Base-by-base conservation (phyloP, 179 eudicot species). In the Patellifolia procumbens region DNA sequence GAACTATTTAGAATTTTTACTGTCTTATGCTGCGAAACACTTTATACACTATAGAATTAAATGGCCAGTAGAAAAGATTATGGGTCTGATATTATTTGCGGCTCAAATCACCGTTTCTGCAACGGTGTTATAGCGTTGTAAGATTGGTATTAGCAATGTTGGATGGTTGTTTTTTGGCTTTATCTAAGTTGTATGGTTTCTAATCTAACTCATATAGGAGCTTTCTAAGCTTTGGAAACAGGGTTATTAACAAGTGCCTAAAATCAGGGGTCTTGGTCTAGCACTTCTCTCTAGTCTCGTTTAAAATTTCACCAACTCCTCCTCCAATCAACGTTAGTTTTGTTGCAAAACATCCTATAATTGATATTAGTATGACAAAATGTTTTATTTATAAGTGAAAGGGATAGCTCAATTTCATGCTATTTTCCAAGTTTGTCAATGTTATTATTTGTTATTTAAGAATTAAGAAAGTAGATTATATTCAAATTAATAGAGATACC, bases 141-240 rank as follows among this genome's bases (percentile, higher is more conserved):
- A 67, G 26, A 31, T 70, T 70, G 73, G 73, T 29, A 70, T 49
- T 48, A 51, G 17, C 39, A 70, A 49, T 0, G 49, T 17, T 70
- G 73, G 60, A 7, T 39, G 59, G 43, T 29, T 48, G 73, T 49
- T 5, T 31, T 16, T 61, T 35, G 49, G 48, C 52, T 58, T 53
- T 35, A 34, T 59, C 29, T 37, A 45, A 59, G 61, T 59, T 59
- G 70, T 77, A 48, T 46, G 22, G 22, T 68, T 58, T 20, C 24
- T 17, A 42, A 29, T 73, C 22, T 22, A 16, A 12, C 29, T 39
- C 0, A 29, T 17, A 19, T 64, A 28, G n/a, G 48, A 32, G 48
- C 13, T 12, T 65, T 64, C 31, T 56, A 53, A 73, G 65, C 81
- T 73, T 74, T 72, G 81, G 81, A 66, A 72, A 70, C 59, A 68